Conservation (phyloP, 1,284 basidiomycete genomes). For the Phlebopus sp. region DNA sequence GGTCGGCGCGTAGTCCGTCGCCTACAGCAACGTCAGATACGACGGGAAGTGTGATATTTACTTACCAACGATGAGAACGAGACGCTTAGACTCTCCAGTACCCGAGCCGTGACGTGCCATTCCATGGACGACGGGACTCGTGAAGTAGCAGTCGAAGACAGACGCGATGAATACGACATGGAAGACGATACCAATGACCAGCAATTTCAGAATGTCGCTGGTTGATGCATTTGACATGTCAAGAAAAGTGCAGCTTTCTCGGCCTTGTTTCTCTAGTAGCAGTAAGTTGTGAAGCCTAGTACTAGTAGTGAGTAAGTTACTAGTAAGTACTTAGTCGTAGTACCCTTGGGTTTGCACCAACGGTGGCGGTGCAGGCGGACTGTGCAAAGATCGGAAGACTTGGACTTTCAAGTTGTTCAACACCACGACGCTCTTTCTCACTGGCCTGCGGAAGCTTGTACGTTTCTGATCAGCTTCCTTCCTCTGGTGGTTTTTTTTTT, state of each 20-base stretch:
- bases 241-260: neutral
- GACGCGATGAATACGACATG: constrained; percentile 72
- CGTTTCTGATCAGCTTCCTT: too few species aligned
- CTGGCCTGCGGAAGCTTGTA: too few species aligned
- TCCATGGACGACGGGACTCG: constrained; percentile 73
- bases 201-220: constrained; percentile 37
- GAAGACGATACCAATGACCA: constrained; percentile 69
- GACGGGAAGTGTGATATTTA: constrained; percentile 7
- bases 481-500: too few species aligned
- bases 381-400: too few species aligned
- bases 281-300: too few species aligned
- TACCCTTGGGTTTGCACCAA: too few species aligned
- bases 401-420: too few species aligned
- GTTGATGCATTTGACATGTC: constrained; percentile 16
- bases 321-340: too few species aligned
- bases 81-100: constrained; percentile 59
- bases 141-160: constrained; percentile 91
- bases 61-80: constrained; percentile 80
- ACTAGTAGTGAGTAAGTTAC: too few species aligned
- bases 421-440: too few species aligned
- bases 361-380: too few species aligned
- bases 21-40: constrained; percentile 40
- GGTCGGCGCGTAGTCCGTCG: constrained; percentile 82
- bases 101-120: constrained; percentile 55
- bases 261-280: neutral